Percentiles rank a stretch among this genome's conserved stretches.
phyloP scores from a whole-genome alignment of 2,329 filamentous ascomycete genomes.

The Atkinsonella texensis region DNA sequence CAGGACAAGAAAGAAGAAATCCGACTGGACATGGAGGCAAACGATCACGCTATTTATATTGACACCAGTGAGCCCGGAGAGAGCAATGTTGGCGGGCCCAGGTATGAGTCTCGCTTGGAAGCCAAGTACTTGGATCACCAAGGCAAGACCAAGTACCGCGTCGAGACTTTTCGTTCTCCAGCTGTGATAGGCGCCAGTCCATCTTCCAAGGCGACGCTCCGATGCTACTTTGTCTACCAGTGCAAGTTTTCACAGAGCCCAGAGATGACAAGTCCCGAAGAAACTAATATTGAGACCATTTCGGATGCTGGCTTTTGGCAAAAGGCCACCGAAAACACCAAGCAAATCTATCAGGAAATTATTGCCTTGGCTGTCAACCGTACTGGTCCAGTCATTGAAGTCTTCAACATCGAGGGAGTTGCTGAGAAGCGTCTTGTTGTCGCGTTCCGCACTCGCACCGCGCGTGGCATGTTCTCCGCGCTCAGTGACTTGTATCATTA shows the following conservation, averaged over 20 bases:
- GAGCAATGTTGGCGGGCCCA: slow-evolving; percentile 64
- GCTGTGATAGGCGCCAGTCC: slow-evolving; percentile 59
- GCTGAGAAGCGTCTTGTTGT: slow-evolving; percentile 90
- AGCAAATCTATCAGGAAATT: slow-evolving; percentile 88
- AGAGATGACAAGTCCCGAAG: slow-evolving; percentile 58
- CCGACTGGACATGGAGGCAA: slow-evolving; percentile 85
- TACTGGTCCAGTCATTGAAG: slow-evolving; percentile 91
- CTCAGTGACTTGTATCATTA: slow-evolving; percentile 96
- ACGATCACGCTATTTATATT: slow-evolving; percentile 95
- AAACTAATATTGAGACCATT: slow-evolving; percentile 84
- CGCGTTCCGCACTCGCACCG: slow-evolving; percentile 87
- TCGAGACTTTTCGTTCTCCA: slow-evolving; percentile 93
- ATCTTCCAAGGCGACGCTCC: slow-evolving; percentile 67
- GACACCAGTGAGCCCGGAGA: slow-evolving; percentile 89
- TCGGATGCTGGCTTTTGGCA: slow-evolving; percentile 89
- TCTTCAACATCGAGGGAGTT: slow-evolving; percentile 87
- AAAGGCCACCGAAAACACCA: slow-evolving; percentile 93
- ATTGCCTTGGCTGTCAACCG: slow-evolving; percentile 74
- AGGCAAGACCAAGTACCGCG: slow-evolving; percentile 66
- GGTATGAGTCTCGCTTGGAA: slow-evolving; percentile 88
- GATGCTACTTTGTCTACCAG: slow-evolving; percentile 98
- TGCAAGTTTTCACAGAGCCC: slow-evolving; percentile 73
- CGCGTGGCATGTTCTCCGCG: slow-evolving; percentile 86
- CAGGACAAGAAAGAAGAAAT: slow-evolving; percentile 94
- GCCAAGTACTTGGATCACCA: slow-evolving; percentile 86